Evolutionary conservation across 1,139 yeast genomes (phyloP), one percentile per base, ranked within the genome.

Genomic region (Protomyces arabidopsidicola): DNA sequence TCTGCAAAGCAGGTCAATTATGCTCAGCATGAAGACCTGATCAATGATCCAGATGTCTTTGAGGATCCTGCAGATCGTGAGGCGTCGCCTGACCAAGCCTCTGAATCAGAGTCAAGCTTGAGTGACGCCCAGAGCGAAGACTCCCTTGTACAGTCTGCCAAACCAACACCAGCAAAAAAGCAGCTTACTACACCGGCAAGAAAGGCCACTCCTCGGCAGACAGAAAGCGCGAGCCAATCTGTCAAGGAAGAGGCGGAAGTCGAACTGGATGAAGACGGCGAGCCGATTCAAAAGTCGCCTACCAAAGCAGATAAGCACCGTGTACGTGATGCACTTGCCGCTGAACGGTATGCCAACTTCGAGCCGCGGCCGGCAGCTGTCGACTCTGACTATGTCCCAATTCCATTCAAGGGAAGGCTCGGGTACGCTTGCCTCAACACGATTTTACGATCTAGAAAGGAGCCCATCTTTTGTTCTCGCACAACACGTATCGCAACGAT

Each of bases 351-450:
- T 42, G 56, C 56, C 22, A 55, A 58, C n/a, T 58, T 58, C 35
- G 62, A 36, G 9, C 54, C 36, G 14, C 39, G 63, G n/a, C 58
- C 51, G 2, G 54, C 63, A 3, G 38, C 63, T 2, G 36, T 60
- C 58, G 52, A 60, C 31, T 53, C 58, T 3, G 63, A 60, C 42
- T 60, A 53, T 45, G 63, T 61, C 8, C 64, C 64, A 0, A 38
- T 61, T 2, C 64, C 64, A 2, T 61, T 42, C 50, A 61, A 61
- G 31, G 64, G 64, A 24, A 60, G 64, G 2, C 52, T 61, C 10
- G 64, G 64, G 12, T 61, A 61, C 27, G 64, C 64, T 45, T 65
- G 65, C 48, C 20, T 56, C 50, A 65, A 65, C 55, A 65, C 66
- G 16, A 53, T 65, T 14, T 34, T 65, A n/a, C 53, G 66, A 5